Evolutionary conservation across 345 rosid genomes (phyloP).

Genomic region (Gossypium turneri): DNA sequence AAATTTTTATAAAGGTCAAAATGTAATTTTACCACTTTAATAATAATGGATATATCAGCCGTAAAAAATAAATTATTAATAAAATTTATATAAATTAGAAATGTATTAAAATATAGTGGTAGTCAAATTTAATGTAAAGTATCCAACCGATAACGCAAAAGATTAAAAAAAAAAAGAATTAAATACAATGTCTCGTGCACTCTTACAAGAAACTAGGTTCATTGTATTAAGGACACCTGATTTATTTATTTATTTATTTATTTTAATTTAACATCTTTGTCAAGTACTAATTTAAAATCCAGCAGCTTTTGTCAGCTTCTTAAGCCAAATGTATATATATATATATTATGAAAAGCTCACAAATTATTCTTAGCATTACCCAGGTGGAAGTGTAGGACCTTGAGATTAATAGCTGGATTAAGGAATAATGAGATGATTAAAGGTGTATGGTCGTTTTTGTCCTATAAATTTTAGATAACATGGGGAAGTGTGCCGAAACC

Average conservation of each 20-base stretch:
- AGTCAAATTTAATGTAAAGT: neutral
- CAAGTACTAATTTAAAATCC: constrained; percentile 10
- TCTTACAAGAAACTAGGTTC: constrained; percentile 29
- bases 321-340: neutral
- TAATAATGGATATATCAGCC: too few relatives aligned
- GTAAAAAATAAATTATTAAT: too few relatives aligned
- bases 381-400: constrained; percentile 18
- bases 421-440: constrained; percentile 23
- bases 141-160: neutral
- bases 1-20: accelerated
- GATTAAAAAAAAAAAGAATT: neutral
- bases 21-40: too few relatives aligned
- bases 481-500: constrained; percentile 29
- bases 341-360: neutral
- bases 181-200: constrained; percentile 9
- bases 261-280: neutral
- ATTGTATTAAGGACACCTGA: constrained; percentile 24
- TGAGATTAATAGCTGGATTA: constrained; percentile 23
- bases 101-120: too few relatives aligned
- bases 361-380: constrained; percentile 3
- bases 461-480: neutral
- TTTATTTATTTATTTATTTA: neutral
- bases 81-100: too few relatives aligned
- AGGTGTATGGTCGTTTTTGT: neutral
- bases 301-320: constrained; percentile 34